A percentile compares a stretch with the other conserved stretches of the same genome.
Conservation (phyloP, 306 rosid species). For the Cucumis cinereus region DNA sequence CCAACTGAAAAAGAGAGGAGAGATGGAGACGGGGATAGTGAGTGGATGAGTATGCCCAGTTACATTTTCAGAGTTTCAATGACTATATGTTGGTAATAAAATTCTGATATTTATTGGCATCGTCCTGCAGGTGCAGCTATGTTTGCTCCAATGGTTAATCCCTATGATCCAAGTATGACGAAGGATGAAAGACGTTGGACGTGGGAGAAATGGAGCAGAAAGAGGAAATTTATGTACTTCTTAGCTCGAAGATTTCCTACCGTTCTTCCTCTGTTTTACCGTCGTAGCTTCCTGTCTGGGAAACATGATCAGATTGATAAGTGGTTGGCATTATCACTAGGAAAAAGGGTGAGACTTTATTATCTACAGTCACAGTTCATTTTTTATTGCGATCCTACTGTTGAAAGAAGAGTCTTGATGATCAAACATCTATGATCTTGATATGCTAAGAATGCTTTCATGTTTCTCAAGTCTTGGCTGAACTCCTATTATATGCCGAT, state of each 20-base stretch:
- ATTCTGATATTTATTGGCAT: not conserved
- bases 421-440: not conserved
- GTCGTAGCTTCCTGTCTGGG: slow-evolving; percentile 74
- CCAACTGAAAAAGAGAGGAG: not conserved
- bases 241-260: slow-evolving; percentile 59
- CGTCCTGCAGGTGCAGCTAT: slow-evolving; percentile 75
- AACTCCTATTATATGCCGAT: not conserved
- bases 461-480: not conserved
- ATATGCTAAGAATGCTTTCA: not conserved
- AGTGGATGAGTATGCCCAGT: not conserved
- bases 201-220: slow-evolving; percentile 67
- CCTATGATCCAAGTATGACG: slow-evolving; percentile 69
- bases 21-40: not conserved
- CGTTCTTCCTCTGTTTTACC: slow-evolving; percentile 55
- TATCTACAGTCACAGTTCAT: not conserved
- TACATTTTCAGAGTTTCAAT: not conserved
- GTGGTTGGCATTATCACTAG: slow-evolving; percentile 86
- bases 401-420: not conserved
- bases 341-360: slow-evolving; percentile 55
- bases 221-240: slow-evolving; percentile 53
- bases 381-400: not conserved
- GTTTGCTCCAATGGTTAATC: slow-evolving; percentile 95
- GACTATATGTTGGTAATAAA: not conserved
- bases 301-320: slow-evolving; percentile 75
- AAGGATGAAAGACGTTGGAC: slow-evolving; percentile 70